Conservation (phyloP, 805 yeast genomes). For the Monosporozyma yasuniensis region DNA sequence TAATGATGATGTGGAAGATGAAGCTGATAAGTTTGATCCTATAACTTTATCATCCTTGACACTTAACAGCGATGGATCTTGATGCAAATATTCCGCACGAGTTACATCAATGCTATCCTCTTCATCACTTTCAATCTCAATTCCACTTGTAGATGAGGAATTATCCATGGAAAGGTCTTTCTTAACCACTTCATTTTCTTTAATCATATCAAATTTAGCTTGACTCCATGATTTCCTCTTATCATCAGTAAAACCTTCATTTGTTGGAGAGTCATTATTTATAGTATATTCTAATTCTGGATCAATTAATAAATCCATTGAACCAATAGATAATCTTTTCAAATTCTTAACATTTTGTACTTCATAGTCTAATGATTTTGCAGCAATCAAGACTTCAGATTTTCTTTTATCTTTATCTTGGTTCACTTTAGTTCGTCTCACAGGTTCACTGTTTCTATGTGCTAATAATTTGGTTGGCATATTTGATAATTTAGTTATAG, state of each 20-base stretch:
- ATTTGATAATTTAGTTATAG: not conserved
- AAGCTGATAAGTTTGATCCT: not conserved
- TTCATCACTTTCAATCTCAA: conserved; percentile 2
- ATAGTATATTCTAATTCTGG: conserved; percentile 56
- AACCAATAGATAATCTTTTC: conserved; percentile 64
- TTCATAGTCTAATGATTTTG: conserved; percentile 68
- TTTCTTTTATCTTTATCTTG: conserved; percentile 28
- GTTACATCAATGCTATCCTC: conserved; percentile 26
- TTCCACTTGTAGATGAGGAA: not conserved
- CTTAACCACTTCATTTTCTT: not conserved
- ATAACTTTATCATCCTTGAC: not conserved
- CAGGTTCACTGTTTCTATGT: conserved; percentile 3
- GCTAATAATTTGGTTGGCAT: not conserved
- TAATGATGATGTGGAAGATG: conserved; percentile 1
- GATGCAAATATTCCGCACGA: conserved; percentile 21
- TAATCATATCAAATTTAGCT: conserved; percentile 1
- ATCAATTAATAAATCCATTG: conserved; percentile 43
- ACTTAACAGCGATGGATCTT: conserved; percentile 1
- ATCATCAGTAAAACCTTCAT: conserved; percentile 1
- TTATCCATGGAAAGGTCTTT: not conserved
- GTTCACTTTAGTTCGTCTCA: not conserved
- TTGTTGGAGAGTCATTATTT: conserved; percentile 16
- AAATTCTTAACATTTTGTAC: conserved; percentile 63
- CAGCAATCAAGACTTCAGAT: conserved; percentile 49
- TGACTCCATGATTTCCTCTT: conserved; percentile 15